phyloP scores from a whole-genome alignment of 2,329 filamentous ascomycete genomes.

The Aspergillus luchuensis region DNA sequence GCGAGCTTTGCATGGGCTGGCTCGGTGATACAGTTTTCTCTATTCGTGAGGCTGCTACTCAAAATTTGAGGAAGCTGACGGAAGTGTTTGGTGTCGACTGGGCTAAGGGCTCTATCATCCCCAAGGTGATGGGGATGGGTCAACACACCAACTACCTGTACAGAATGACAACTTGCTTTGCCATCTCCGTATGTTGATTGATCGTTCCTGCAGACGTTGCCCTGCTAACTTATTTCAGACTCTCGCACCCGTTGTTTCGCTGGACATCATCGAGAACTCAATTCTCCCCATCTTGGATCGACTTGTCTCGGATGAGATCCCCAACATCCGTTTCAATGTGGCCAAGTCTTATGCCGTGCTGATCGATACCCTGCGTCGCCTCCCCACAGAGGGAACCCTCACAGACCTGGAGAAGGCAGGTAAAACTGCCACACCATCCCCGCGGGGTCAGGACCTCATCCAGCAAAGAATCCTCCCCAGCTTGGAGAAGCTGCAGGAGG shows the following conservation, averaged over 20 bases:
- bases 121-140: constrained; percentile 98
- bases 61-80: constrained; percentile 96
- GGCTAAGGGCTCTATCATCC: constrained; percentile 95
- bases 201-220: constrained; percentile 8
- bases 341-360: constrained; percentile 94
- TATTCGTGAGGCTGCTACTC: constrained; percentile 94
- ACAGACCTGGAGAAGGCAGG: constrained; percentile 81
- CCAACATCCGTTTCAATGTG: constrained; percentile 99
- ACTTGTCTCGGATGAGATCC: constrained; percentile 90
- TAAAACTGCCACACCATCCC: constrained; percentile 58
- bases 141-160: constrained; percentile 98
- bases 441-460: constrained; percentile 76
- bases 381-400: constrained; percentile 86
- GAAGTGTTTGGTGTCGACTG: constrained; percentile 98
- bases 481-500: constrained; percentile 92
- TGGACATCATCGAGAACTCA: constrained; percentile 88
- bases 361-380: constrained; percentile 85
- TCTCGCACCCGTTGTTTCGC: constrained; percentile 85
- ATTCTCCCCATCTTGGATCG: constrained; percentile 96
- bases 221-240: constrained; percentile 62
- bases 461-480: constrained; percentile 84
- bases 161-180: constrained; percentile 99
- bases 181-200: constrained; percentile 76
- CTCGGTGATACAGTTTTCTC: constrained; percentile 98
- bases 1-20: constrained; percentile 96